Conservation (phyloP, 257 asterid species). For the Penstemon barbatus region DNA sequence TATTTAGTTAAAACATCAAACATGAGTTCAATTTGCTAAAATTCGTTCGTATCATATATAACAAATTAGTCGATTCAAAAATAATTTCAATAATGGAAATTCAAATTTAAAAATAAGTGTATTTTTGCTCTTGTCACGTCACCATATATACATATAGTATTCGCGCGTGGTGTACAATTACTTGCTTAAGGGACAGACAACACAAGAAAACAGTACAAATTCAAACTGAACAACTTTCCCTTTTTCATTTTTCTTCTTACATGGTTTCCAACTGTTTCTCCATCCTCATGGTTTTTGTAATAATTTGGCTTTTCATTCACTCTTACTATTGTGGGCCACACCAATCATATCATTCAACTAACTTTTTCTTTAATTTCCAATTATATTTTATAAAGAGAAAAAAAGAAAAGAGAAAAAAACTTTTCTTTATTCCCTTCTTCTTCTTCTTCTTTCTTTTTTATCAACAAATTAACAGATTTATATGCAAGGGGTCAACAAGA, state of each 20-base stretch:
- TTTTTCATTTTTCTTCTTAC: constrained; percentile 27
- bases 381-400: background rate
- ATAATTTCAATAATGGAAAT: too few species aligned
- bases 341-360: constrained; percentile 28
- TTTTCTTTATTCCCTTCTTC: background rate
- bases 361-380: background rate
- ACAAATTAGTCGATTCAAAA: too few species aligned
- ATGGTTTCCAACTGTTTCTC: constrained; percentile 44
- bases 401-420: background rate
- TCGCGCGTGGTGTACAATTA: constrained; percentile 2
- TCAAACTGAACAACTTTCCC: constrained; percentile 47
- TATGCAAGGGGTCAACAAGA: too few species aligned
- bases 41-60: too few species aligned
- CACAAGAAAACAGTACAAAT: constrained; percentile 32
- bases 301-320: constrained; percentile 46
- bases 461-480: too few species aligned
- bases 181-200: constrained; percentile 35
- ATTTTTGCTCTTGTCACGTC: too few species aligned
- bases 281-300: constrained; percentile 31
- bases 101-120: background rate
- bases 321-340: constrained; percentile 46
- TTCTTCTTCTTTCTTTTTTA: too few species aligned
- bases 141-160: too few species aligned
- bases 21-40: too few species aligned
- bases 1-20: too few species aligned